A percentile compares a stretch with the other conserved stretches of the same genome.
phyloP scores from a whole-genome alignment of 768 basidiomycete genomes.

The Mycena albidolilacea region DNA sequence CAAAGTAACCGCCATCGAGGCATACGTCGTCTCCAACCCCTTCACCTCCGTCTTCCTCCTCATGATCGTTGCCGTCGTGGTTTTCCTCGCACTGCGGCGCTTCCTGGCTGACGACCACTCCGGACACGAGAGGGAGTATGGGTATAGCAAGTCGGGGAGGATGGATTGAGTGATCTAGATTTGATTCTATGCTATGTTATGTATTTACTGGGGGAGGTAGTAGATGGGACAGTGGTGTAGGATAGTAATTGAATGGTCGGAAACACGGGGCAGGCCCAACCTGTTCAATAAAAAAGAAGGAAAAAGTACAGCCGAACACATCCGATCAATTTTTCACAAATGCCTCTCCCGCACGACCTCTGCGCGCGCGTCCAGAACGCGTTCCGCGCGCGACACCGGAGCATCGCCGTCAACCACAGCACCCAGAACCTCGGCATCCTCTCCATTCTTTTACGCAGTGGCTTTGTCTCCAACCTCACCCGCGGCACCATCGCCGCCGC shows the following conservation, averaged over 20 bases:
- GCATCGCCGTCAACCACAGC: slow-evolving; percentile 84
- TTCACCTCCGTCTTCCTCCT: slow-evolving; percentile 51
- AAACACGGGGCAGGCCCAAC: too few relatives aligned
- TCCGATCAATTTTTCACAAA: slow-evolving; percentile 26
- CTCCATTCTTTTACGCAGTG: slow-evolving; percentile 91
- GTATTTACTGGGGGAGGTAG: background rate
- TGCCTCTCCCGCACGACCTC: slow-evolving; percentile 85
- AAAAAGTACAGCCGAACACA: too few relatives aligned
- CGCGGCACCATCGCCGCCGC: slow-evolving; percentile 81
- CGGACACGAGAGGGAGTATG: slow-evolving; percentile 38
- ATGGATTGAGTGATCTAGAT: slow-evolving; percentile 33
- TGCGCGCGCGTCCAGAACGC: slow-evolving; percentile 95
- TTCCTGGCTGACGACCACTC: slow-evolving; percentile 45
- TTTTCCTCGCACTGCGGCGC: slow-evolving; percentile 48
- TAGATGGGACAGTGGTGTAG: slow-evolving; percentile 23
- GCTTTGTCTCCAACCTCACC: slow-evolving; percentile 88
- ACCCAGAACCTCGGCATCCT: slow-evolving; percentile 94
- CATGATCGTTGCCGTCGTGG: slow-evolving; percentile 44
- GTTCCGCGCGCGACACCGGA: slow-evolving; percentile 87
- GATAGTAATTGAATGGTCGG: slow-evolving; percentile 1
- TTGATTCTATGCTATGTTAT: background rate
- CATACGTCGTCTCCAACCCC: slow-evolving; percentile 54
- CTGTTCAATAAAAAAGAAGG: too few relatives aligned
- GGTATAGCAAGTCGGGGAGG: slow-evolving; percentile 41
- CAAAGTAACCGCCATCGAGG: slow-evolving; percentile 55